Base-by-base conservation (phyloP, 2,329 filamentous ascomycete species). In the Nigrospora oryzae region DNA sequence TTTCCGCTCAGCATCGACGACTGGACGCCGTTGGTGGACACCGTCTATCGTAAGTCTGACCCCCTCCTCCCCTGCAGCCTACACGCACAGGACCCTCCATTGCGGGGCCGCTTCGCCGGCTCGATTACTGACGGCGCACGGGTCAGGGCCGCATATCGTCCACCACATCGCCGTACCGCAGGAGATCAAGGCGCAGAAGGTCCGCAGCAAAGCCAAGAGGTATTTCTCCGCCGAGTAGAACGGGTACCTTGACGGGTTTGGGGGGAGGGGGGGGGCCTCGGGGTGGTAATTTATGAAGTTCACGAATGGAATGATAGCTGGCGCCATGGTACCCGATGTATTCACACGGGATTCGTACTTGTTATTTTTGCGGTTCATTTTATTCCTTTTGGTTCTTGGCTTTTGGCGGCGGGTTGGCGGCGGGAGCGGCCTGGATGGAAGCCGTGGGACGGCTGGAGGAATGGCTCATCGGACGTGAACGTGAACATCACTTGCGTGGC, bases 1-100 rank as follows among this genome's bases (percentile, higher is more conserved):
- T 96, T 97, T 52, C 90, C 90, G 0, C 72, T 97, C 14, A 89
- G 85, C 40, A 68, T 95, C 47, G 89, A 96, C 61, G 90, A 96
- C 58, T 96, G 86, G 55, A 59, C 52, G 34, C 57, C 53, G 8
- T 44, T 53, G 35, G 56, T 59, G 11, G 56, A 57, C 41, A 56
- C 59, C 10, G 55, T 62, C 37, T 62, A 62, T 38, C 58, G 59
- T 42, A 15, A 36, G 40, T 36, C 37, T 19, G 16, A 39, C 19
- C 17, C 5, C 6, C n/a, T 12, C 11, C 16, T 39, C n/a, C 23
- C 7, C 23, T 11, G 6, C 37, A 6, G 10, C 13, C 4, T 39
- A 46, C 28, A 46, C 28, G 38, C 38, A 5, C 10, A 78, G 79
- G 83, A 89, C 90, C 79, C 86, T 86, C 2, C 89, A 88, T 1